Evolutionary conservation across 1,139 yeast genomes (phyloP).

Genomic region (Zygotorulaspora mrakii): DNA sequence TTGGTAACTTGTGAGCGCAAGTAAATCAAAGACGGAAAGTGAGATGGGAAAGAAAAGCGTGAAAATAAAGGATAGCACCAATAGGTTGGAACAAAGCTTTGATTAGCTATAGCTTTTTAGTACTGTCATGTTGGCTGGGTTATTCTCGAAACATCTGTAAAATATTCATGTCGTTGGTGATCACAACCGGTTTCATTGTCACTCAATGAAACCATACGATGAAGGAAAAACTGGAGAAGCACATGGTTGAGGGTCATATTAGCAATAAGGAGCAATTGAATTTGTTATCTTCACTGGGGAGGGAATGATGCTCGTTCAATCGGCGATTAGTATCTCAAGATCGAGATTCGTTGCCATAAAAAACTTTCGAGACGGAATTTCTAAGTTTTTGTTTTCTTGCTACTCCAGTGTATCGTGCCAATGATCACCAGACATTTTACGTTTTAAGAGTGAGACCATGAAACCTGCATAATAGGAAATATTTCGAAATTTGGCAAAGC

Average conservation of each 20-base stretch:
- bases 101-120: neutral
- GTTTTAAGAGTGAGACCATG: slow-evolving; percentile 5
- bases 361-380: too few relatives aligned
- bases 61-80: slow-evolving; percentile 1
- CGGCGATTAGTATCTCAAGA: neutral
- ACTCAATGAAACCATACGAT: too few relatives aligned
- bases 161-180: slow-evolving; percentile 3
- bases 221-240: neutral
- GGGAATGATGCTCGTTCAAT: slow-evolving; percentile 7
- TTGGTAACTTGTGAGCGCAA: slow-evolving; percentile 14
- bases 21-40: slow-evolving; percentile 7
- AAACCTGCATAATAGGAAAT: slow-evolving; percentile 11
- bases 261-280: slow-evolving; percentile 18
- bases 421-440: slow-evolving; percentile 1
- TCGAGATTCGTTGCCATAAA: too few relatives aligned
- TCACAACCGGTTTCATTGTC: too few relatives aligned
- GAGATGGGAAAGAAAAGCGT: slow-evolving; percentile 5
- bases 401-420: slow-evolving; percentile 1
- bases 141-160: neutral
- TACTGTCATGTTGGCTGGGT: slow-evolving; percentile 1
- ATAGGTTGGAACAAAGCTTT: neutral
- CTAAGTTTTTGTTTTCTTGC: slow-evolving; percentile 8
- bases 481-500: too few relatives aligned
- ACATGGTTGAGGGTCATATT: slow-evolving; percentile 1
- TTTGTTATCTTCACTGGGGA: slow-evolving; percentile 19